phyloP scores from a whole-genome alignment of 106 monocot genomes.

The Chionographis japonica region DNA sequence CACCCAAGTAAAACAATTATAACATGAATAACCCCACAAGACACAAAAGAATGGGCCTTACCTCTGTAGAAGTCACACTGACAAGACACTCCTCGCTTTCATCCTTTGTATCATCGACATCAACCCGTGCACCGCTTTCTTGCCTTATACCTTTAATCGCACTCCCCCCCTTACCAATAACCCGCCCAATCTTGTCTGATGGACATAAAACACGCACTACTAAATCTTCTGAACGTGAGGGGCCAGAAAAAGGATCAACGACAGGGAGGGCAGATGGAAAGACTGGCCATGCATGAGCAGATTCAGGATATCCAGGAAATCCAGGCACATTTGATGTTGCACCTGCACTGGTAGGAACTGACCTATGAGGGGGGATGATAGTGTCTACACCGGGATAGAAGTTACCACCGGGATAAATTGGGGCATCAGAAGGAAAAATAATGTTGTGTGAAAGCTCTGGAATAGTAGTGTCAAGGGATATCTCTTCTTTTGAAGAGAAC shows the following conservation, averaged over 20 bases:
- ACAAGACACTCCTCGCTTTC: constrained; percentile 66
- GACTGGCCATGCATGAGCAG: constrained; percentile 29
- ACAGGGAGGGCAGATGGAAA: constrained; percentile 53
- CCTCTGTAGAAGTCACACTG: constrained; percentile 78
- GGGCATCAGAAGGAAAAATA: constrained; percentile 83
- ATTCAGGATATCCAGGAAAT: constrained; percentile 40
- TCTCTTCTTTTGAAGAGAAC: constrained; percentile 75
- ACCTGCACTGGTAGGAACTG: constrained; percentile 39
- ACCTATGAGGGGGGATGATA: constrained; percentile 30
- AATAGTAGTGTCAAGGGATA: constrained; percentile 76
- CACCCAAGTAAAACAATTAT: neutral
- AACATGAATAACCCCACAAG: neutral
- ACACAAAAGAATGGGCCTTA: constrained; percentile 8
- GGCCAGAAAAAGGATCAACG: constrained; percentile 41
- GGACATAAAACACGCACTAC: constrained; percentile 74
- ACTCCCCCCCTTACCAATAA: constrained; percentile 90
- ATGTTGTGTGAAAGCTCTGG: constrained; percentile 53
- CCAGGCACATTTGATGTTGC: constrained; percentile 41
- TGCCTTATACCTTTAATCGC: constrained; percentile 79
- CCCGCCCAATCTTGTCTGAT: constrained; percentile 81
- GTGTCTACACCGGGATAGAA: constrained; percentile 56
- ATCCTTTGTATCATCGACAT: constrained; percentile 84
- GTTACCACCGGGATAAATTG: constrained; percentile 55
- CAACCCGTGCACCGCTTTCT: constrained; percentile 69
- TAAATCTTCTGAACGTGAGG: constrained; percentile 56